phyloP scores from a whole-genome alignment of 495 filamentous ascomycete species.

The Diplogelasinospora grovesii region DNA sequence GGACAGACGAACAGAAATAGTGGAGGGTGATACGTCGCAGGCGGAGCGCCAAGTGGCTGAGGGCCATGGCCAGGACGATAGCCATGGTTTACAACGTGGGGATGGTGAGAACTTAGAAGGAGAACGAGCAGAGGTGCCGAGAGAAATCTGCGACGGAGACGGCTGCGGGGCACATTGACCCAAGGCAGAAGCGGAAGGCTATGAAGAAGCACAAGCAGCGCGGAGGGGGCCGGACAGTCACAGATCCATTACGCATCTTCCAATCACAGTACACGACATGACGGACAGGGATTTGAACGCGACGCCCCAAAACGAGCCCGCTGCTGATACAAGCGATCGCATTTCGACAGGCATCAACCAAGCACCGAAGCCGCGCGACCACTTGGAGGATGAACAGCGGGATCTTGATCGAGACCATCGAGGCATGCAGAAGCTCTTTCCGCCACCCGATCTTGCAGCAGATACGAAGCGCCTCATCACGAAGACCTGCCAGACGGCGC shows the following conservation, averaged over 20 bases:
- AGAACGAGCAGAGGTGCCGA: conserved; percentile 12
- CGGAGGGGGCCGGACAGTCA: conserved; percentile 56
- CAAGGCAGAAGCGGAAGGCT: conserved; percentile 51
- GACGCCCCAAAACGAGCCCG: conserved; percentile 48
- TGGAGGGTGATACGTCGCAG: conserved; percentile 54
- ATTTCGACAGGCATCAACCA: conserved; percentile 42
- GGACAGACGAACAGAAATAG: too few relatives aligned
- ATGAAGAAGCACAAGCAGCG: conserved; percentile 48
- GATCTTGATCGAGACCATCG: conserved; percentile 41
- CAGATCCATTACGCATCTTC: conserved; percentile 64
- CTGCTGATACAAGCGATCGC: conserved; percentile 32
- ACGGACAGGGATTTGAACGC: conserved; percentile 51
- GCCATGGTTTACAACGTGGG: too few relatives aligned
- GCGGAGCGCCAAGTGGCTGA: conserved; percentile 19
- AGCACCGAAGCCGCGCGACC: conserved; percentile 37
- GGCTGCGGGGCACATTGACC: conserved; percentile 38
- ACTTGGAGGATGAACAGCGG: conserved; percentile 40
- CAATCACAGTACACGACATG: conserved; percentile 57
- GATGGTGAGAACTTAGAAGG: too few relatives aligned
- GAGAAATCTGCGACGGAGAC: conserved; percentile 48
- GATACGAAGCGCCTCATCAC: conserved; percentile 42
- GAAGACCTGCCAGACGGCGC: conserved; percentile 36
- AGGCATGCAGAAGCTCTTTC: conserved; percentile 53
- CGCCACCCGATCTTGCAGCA: conserved; percentile 52
- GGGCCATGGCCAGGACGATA: conserved; percentile 8